Conservation (phyloP, 495 filamentous ascomycete species). For the Aeminium ludgeri region DNA sequence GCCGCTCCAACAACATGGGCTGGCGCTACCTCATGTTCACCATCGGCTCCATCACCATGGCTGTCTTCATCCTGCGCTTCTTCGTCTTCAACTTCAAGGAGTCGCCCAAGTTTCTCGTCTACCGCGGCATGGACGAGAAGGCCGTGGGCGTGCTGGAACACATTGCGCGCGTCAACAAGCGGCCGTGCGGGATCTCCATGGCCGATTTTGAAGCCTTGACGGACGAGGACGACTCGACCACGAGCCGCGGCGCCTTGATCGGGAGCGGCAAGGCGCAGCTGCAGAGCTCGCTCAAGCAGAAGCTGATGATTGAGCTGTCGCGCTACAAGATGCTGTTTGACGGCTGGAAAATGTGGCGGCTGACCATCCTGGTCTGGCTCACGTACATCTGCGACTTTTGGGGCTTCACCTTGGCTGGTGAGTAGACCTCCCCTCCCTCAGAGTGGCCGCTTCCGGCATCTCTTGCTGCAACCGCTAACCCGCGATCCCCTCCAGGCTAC, state of each 20-base stretch:
- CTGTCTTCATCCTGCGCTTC: conserved; percentile 31
- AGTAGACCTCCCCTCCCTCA: background rate
- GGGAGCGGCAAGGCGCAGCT: conserved; percentile 18
- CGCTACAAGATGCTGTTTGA: conserved; percentile 28
- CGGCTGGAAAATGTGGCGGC: conserved; percentile 21
- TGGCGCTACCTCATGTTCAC: conserved; percentile 39
- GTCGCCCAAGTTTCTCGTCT: conserved; percentile 31
- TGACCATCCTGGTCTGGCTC: conserved; percentile 29
- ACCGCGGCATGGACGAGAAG: conserved; percentile 28
- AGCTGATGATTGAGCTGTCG: conserved; percentile 22
- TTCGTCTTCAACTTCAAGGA: conserved; percentile 31
- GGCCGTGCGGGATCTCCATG: conserved; percentile 20
- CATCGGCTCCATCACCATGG: conserved; percentile 27
- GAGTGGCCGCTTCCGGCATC: too few species aligned
- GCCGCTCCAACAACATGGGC: conserved; percentile 32
- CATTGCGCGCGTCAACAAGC: conserved; percentile 27
- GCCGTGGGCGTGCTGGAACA: conserved; percentile 28
- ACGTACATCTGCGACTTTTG: conserved; percentile 29
- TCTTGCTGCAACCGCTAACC: background rate
- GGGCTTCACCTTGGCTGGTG: conserved; percentile 31
- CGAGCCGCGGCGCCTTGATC: conserved; percentile 9
- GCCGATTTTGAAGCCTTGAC: conserved; percentile 23
- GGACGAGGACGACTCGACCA: conserved; percentile 14
- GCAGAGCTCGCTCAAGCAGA: conserved; percentile 17
- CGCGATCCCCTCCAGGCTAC: conserved; percentile 19